A percentile compares a stretch with the other conserved stretches of the same genome.
These are phyloP conservation scores for Leucaena leucocephala DNA, from an alignment of 306 rosid species.

Conservation along the genomic window DNA sequence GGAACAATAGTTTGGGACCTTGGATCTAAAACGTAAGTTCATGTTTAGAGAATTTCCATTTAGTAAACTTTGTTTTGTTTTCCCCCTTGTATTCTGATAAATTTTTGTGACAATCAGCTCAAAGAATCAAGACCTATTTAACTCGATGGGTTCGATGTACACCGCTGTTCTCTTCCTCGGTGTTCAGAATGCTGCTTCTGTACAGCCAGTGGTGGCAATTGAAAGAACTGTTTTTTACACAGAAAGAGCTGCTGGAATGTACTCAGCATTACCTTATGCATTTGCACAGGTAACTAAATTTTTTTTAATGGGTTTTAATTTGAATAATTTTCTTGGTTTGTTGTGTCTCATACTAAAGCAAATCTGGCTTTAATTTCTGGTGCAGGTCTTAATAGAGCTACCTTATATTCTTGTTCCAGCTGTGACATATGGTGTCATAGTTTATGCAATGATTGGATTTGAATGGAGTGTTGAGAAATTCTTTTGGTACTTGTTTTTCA, in stretches of 20 bases:
- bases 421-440: conserved; percentile 54
- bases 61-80: neutral
- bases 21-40: conserved; percentile 63
- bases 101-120: conserved; percentile 42
- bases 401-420: conserved; percentile 70
- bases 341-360: conserved; percentile 5
- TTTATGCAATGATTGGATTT: conserved; percentile 83
- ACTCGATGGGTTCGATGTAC: conserved; percentile 79
- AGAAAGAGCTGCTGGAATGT: conserved; percentile 92
- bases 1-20: conserved; percentile 67
- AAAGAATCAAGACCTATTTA: conserved; percentile 52
- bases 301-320: neutral
- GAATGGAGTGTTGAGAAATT: conserved; percentile 59
- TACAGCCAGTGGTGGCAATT: conserved; percentile 70
- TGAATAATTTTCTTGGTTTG: neutral
- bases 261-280: conserved; percentile 74
- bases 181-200: conserved; percentile 58
- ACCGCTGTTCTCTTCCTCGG: conserved; percentile 69
- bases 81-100: conserved; percentile 10
- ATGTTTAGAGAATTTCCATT: conserved; percentile 49
- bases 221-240: conserved; percentile 84
- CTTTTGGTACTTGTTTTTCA: conserved; percentile 76
- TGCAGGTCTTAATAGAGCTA: conserved; percentile 70
- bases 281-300: conserved; percentile 57
- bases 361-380: neutral